phyloP scores from a whole-genome alignment of 148 eudicot species.

The Chenopodium suecicum region DNA sequence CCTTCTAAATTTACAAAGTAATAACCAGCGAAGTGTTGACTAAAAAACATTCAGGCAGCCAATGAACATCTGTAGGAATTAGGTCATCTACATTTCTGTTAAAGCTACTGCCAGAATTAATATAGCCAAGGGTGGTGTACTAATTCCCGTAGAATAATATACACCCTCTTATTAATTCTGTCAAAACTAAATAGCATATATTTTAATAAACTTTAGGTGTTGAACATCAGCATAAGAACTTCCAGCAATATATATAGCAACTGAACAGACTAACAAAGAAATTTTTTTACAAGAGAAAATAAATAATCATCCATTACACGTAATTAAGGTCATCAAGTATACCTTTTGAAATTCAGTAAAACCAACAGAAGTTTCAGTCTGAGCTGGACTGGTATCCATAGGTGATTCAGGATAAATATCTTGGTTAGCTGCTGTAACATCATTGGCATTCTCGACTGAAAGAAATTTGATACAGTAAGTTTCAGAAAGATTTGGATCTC shows the following conservation, averaged over 20 bases:
- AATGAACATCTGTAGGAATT: background rate
- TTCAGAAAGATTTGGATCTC: conserved; percentile 8
- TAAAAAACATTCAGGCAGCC: background rate
- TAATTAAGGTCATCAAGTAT: conserved; percentile 2
- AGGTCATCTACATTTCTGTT: background rate
- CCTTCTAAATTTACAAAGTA: background rate
- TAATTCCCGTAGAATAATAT: background rate
- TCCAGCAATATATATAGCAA: background rate
- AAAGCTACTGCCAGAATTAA: background rate
- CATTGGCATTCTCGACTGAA: conserved; percentile 45
- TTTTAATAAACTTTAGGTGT: background rate
- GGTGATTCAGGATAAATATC: conserved; percentile 29
- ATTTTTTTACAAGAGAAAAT: background rate
- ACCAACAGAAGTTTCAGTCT: conserved; percentile 36
- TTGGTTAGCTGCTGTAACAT: conserved; percentile 29
- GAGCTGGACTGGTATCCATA: conserved; percentile 32
- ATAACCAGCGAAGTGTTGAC: background rate
- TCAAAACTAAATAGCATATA: background rate
- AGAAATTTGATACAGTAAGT: conserved; percentile 20
- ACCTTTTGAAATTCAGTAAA: conserved; percentile 49
- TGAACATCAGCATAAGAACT: background rate
- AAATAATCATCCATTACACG: background rate
- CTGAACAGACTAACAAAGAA: background rate
- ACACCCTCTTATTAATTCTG: background rate
- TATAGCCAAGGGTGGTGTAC: background rate